Percentiles rank a stretch among this genome's conserved stretches.
Conservation (phyloP, 768 basidiomycete genomes). For the Mycena alexandri region DNA sequence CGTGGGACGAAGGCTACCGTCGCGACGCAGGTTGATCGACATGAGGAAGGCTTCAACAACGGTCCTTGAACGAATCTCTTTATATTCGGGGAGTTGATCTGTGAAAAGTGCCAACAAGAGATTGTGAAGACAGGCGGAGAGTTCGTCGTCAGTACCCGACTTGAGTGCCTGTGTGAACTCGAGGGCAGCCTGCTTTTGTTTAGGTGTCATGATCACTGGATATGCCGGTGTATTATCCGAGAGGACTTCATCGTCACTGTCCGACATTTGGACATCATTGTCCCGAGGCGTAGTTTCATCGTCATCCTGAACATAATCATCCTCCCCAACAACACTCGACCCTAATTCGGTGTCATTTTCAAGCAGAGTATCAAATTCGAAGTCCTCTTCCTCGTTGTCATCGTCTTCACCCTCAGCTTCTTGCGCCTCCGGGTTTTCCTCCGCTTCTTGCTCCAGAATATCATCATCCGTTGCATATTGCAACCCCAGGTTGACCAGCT, state of each 20-base stretch:
- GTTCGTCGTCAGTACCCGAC: not conserved
- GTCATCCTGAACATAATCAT: not conserved
- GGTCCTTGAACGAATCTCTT: not conserved
- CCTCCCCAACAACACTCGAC: not conserved
- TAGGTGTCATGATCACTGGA: not conserved
- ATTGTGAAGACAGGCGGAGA: not conserved
- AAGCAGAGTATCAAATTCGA: not conserved
- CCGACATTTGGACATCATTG: conserved; percentile 3
- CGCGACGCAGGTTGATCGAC: not conserved
- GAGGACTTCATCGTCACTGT: conserved; percentile 3
- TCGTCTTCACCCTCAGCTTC: not conserved
- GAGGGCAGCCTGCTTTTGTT: not conserved
- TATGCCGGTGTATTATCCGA: conserved; percentile 3
- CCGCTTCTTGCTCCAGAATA: conserved; percentile 3
- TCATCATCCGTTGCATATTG: not conserved
- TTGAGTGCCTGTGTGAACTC: not conserved
- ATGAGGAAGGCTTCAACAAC: conserved; percentile 10
- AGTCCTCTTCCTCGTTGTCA: not conserved
- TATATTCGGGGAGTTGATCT: not conserved
- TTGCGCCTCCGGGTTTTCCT: conserved; percentile 1
- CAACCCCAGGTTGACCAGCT: not conserved
- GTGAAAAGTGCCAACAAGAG: conserved; percentile 11
- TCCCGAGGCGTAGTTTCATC: not conserved
- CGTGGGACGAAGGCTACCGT: not conserved
- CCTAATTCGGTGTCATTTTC: not conserved